Percentiles rank a stretch among this genome's conserved stretches.
Evolutionary conservation across 495 filamentous ascomycete species (phyloP).

Genomic region (Neurospora terricola): DNA sequence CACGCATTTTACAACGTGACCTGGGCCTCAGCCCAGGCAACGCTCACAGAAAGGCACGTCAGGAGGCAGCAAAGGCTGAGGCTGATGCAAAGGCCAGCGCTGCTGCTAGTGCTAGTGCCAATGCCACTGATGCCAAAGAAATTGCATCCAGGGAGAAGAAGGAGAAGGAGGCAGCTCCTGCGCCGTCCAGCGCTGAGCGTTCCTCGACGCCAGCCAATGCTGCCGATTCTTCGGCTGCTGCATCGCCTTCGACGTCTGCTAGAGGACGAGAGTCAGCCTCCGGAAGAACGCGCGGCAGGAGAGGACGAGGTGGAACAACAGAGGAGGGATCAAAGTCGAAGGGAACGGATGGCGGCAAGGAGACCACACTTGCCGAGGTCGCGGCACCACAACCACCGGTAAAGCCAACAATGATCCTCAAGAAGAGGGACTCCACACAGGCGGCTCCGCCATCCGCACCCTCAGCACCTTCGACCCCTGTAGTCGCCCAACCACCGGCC

Average conservation of each 20-base stretch:
- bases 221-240: slow-evolving; percentile 4
- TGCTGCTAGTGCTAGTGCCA: slow-evolving; percentile 2
- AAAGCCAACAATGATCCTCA: slow-evolving; percentile 27
- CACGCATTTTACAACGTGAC: slow-evolving; percentile 82
- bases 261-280: slow-evolving; percentile 18
- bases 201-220: slow-evolving; percentile 19
- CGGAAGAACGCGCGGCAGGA: slow-evolving; percentile 15
- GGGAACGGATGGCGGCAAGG: slow-evolving; percentile 13
- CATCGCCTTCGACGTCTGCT: not conserved
- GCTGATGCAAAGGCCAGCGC: slow-evolving; percentile 31
- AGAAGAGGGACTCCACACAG: slow-evolving; percentile 27
- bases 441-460: slow-evolving; percentile 13
- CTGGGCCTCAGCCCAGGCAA: slow-evolving; percentile 65
- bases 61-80: slow-evolving; percentile 43
- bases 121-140: slow-evolving; percentile 25
- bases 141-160: slow-evolving; percentile 8
- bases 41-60: slow-evolving; percentile 42
- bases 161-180: slow-evolving; percentile 11
- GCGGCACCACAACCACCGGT: slow-evolving; percentile 7
- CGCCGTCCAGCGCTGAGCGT: slow-evolving; percentile 14
- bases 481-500: slow-evolving; percentile 3
- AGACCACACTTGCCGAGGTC: slow-evolving; percentile 6
- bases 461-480: slow-evolving; percentile 14
- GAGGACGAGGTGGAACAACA: slow-evolving; percentile 10
- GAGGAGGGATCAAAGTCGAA: slow-evolving; percentile 15